phyloP scores from a whole-genome alignment of 768 basidiomycete species.

The Aureoboletus auriporus region DNA sequence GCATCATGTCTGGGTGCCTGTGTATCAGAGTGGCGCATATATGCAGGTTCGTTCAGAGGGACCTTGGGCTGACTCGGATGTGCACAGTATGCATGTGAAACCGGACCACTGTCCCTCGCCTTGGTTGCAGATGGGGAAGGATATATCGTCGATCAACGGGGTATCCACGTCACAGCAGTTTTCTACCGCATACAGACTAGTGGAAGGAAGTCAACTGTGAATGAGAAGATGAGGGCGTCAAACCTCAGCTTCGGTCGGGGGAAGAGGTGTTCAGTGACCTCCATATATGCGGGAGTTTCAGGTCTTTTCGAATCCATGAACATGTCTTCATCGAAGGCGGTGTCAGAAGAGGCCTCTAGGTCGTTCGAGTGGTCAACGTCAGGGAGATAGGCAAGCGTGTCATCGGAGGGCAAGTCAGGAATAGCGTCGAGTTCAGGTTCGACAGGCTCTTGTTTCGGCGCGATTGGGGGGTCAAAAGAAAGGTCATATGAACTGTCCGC shows the following conservation, averaged over 20 bases:
- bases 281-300: slow-evolving; percentile 14
- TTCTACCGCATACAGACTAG: slow-evolving; percentile 5
- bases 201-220: slow-evolving; percentile 10
- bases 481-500: slow-evolving; percentile 20
- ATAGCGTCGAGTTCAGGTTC: slow-evolving; percentile 1
- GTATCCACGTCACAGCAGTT: not conserved
- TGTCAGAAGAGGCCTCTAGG: slow-evolving; percentile 21
- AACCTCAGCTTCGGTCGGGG: slow-evolving; percentile 13
- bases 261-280: not conserved
- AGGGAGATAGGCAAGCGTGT: slow-evolving; percentile 15
- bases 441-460: slow-evolving; percentile 9
- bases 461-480: slow-evolving; percentile 2
- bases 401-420: slow-evolving; percentile 20
- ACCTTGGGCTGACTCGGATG: slow-evolving; percentile 13
- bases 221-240: slow-evolving; percentile 1
- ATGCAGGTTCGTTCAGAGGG: slow-evolving; percentile 3
- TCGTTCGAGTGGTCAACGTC: slow-evolving; percentile 6
- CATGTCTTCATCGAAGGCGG: slow-evolving; percentile 11
- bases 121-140: slow-evolving; percentile 15
- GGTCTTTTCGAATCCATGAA: not conserved
- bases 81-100: slow-evolving; percentile 23
- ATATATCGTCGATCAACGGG: not conserved
- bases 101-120: slow-evolving; percentile 5
- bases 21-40: slow-evolving; percentile 21
- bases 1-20: slow-evolving; percentile 6